Conservation (phyloP, 2,329 filamentous ascomycete genomes). For the Sordariomycetes sp. region DNA sequence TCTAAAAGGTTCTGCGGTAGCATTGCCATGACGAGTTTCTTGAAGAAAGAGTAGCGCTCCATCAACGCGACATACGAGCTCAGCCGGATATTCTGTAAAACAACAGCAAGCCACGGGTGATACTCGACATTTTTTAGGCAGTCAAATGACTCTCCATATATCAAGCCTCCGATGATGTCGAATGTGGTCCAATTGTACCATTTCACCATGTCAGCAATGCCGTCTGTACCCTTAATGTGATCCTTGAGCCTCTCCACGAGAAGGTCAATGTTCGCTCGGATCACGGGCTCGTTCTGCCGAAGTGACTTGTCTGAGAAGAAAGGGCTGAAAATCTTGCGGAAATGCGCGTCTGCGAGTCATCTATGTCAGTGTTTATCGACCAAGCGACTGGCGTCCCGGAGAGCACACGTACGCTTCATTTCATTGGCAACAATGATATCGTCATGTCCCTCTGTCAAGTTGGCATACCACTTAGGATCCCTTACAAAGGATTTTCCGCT, state of each 20-base stretch:
- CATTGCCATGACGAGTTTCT: background rate
- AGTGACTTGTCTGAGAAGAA: constrained; percentile 1
- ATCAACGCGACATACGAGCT: background rate
- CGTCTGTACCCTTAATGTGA: constrained; percentile 2
- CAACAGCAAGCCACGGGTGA: constrained; percentile 9
- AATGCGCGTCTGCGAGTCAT: background rate
- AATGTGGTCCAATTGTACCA: constrained; percentile 10
- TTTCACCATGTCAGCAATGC: background rate
- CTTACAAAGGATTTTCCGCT: too few species aligned
- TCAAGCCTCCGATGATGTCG: constrained; percentile 14
- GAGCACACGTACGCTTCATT: too few species aligned
- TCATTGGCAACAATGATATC: too few species aligned
- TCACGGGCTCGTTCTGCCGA: constrained; percentile 3
- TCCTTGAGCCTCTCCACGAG: constrained; percentile 10
- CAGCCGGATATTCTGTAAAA: constrained; percentile 6
- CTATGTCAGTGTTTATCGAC: too few species aligned
- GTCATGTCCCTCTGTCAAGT: too few species aligned
- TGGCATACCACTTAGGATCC: too few species aligned
- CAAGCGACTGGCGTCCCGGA: too few species aligned
- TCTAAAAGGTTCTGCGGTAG: background rate
- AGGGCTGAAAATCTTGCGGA: background rate
- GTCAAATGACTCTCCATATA: constrained; percentile 14
- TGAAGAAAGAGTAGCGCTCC: background rate
- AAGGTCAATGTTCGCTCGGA: constrained; percentile 10
- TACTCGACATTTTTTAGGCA: constrained; percentile 6